phyloP scores from a whole-genome alignment of 306 rosid species.

The Sphenostylis stenocarpa region DNA sequence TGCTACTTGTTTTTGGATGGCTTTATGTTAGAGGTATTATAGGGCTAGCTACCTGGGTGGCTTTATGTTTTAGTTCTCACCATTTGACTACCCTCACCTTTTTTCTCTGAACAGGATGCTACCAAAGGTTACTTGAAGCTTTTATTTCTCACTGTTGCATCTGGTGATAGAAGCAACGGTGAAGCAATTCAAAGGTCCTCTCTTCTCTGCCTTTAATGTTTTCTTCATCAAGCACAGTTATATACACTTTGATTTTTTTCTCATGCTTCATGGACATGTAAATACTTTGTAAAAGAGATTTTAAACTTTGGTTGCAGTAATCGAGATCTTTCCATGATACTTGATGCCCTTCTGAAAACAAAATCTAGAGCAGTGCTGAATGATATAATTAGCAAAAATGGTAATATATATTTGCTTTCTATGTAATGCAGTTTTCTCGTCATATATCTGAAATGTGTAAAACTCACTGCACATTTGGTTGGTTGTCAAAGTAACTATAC shows the following conservation, averaged over 20 bases:
- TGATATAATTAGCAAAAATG: conserved; percentile 90
- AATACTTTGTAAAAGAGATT: conserved; percentile 19
- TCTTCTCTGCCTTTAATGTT: background rate
- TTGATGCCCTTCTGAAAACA: conserved; percentile 94
- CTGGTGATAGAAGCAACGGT: conserved; percentile 78
- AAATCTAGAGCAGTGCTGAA: conserved; percentile 82
- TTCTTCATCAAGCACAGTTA: conserved; percentile 7
- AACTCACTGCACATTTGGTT: conserved; percentile 16
- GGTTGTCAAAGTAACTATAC: conserved; percentile 28
- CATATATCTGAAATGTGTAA: background rate
- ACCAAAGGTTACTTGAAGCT: conserved; percentile 94
- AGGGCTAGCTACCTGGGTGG: background rate
- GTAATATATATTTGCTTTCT: conserved; percentile 43
- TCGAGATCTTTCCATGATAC: conserved; percentile 99
- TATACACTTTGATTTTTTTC: conserved; percentile 12
- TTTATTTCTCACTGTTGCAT: conserved; percentile 88
- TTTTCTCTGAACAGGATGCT: conserved; percentile 70
- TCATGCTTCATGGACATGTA: conserved; percentile 22
- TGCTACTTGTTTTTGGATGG: conserved; percentile 6
- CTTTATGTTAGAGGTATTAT: background rate
- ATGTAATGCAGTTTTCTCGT: background rate
- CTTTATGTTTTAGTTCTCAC: conserved; percentile 21
- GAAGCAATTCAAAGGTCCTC: conserved; percentile 94
- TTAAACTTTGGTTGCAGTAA: conserved; percentile 59
- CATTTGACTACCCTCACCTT: conserved; percentile 6